Evolutionary conservation across 805 yeast genomes (phyloP), one percentile per base, ranked within the genome.

Genomic region (Torulaspora quercuum): DNA sequence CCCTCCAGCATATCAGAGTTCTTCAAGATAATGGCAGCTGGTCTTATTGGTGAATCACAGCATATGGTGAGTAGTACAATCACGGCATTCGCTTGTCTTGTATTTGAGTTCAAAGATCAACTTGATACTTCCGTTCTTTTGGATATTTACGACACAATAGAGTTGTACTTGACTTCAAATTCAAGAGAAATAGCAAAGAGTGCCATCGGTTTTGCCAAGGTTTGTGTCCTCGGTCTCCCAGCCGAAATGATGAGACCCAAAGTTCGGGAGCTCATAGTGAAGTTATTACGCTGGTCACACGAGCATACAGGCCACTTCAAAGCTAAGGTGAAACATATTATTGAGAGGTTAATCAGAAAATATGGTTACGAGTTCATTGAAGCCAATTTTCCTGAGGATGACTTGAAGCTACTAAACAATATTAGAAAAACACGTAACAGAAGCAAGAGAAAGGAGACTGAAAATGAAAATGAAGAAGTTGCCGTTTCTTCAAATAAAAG

Each of bases 51-150:
- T 39, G 80, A 83, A 47, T 75, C 92, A 19, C 90, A 94, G 22
- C 95, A 90, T 65, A 90, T 90, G 96, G 84, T 92, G 20, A 85
- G 95, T 53, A 97, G 97, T n/a, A 79, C 90, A 2, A 79, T 92
- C 50, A 88, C 95, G 5, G 94, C 96, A 0, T 68, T 90, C 37
- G 80, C 95, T 29, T 81, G 96, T 55, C 66, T 90, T 29, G 71
- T 92, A 25, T 90, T 79, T 62, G 97, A 92, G 63, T 94, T 85
- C 65, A 81, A 81, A 51, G 75, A 75, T 36, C 66, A 69, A 23
- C 69, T 92, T 44, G 75, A 78, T 8, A 51, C 66, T 16, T 81
- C 76, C 9, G 68, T 80, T 34, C 65, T 87, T 27, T 57, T 75
- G 45, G 97, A 92, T 55, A 68, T 92, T 27, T 76, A 86, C 15